These are phyloP conservation scores for Vanderwaltozyma tropicalis DNA, from an alignment of 805 yeast genomes.

Conservation along the genomic window DNA sequence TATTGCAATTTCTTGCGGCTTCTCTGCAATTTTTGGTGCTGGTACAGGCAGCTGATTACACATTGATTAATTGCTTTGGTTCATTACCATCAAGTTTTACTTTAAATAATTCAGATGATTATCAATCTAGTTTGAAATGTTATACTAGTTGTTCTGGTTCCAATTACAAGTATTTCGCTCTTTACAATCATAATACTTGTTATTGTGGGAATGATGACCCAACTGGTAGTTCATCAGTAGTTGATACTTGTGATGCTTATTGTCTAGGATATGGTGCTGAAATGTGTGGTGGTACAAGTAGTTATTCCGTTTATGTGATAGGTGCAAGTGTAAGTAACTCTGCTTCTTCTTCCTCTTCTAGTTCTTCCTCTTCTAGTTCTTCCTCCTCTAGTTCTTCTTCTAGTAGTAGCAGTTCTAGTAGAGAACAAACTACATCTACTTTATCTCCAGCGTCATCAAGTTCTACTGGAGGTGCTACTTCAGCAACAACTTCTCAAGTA, in stretches of 20 bases:
- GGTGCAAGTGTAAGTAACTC: conserved; percentile 6
- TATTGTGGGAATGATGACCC: conserved; percentile 25
- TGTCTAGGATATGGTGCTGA: conserved; percentile 54
- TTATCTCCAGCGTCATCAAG: neutral
- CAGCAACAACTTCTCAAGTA: neutral
- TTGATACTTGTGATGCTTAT: conserved; percentile 15
- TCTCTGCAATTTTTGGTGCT: neutral
- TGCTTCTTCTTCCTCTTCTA: conserved; percentile 5
- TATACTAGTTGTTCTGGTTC: conserved; percentile 10
- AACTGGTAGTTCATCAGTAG: conserved; percentile 6
- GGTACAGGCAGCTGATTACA: conserved; percentile 5
- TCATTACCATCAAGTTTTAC: conserved; percentile 24
- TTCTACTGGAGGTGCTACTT: neutral
- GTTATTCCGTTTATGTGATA: conserved; percentile 38
- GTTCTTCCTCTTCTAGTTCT: conserved; percentile 2
- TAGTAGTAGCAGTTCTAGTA: conserved; percentile 4
- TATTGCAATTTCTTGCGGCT: neutral
- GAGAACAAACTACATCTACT: conserved; percentile 3
- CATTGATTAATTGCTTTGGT: conserved; percentile 19
- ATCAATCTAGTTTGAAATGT: conserved; percentile 25
- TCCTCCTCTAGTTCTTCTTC: conserved; percentile 5
- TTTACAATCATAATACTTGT: conserved; percentile 21
- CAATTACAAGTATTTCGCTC: conserved; percentile 23
- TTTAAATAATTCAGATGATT: conserved; percentile 13
- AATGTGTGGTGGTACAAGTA: conserved; percentile 50